Conservation (phyloP, 768 basidiomycete genomes). For the Boletus vermiculosoides region DNA sequence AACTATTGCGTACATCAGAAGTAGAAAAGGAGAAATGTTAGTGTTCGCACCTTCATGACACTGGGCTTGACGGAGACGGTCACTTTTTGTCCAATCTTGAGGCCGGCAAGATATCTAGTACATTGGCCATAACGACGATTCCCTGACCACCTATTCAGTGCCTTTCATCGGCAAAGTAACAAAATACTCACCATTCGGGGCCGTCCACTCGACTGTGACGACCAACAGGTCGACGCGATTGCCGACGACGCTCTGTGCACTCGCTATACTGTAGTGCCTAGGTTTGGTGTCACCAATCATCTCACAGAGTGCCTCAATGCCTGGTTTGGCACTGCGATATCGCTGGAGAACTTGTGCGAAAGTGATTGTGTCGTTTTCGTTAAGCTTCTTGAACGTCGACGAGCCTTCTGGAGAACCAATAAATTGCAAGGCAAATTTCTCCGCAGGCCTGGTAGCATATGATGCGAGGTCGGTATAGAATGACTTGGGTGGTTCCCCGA, state of each 20-base stretch:
- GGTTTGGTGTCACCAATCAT: slow-evolving; percentile 95
- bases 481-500: slow-evolving; percentile 92
- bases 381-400: slow-evolving; percentile 91
- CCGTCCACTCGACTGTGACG: slow-evolving; percentile 94
- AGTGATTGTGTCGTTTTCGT: slow-evolving; percentile 91
- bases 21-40: not conserved
- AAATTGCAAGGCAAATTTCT: slow-evolving; percentile 81
- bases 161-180: not conserved
- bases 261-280: slow-evolving; percentile 97
- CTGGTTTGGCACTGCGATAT: slow-evolving; percentile 77
- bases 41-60: slow-evolving; percentile 85
- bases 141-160: slow-evolving; percentile 45
- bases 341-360: slow-evolving; percentile 83
- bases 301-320: slow-evolving; percentile 83
- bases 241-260: slow-evolving; percentile 92
- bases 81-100: slow-evolving; percentile 86
- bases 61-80: slow-evolving; percentile 98
- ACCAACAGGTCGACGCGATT: slow-evolving; percentile 92
- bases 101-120: slow-evolving; percentile 86
- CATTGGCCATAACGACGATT: slow-evolving; percentile 86
- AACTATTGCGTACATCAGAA: slow-evolving; percentile 47
- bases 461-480: slow-evolving; percentile 89
- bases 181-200: slow-evolving; percentile 65
- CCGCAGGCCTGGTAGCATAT: slow-evolving; percentile 65
- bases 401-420: slow-evolving; percentile 91